phyloP scores from a whole-genome alignment of 768 basidiomycete genomes.

The Amanita phalloides region DNA sequence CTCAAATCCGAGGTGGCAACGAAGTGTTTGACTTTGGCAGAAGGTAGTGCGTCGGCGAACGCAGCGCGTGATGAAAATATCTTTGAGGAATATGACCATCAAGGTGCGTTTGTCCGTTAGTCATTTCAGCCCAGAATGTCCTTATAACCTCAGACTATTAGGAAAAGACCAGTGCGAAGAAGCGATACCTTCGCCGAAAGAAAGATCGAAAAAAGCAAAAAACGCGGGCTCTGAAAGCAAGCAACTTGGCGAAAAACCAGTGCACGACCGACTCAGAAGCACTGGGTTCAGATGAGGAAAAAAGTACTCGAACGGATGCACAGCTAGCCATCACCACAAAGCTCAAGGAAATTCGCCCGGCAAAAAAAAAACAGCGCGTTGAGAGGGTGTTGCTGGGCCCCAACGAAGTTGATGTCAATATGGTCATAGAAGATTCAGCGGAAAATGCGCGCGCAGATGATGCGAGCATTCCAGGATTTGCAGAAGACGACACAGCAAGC shows the following conservation, averaged over 20 bases:
- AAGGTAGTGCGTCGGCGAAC: neutral
- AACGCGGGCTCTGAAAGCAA: conserved; percentile 32
- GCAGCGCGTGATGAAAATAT: neutral
- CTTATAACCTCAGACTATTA: conserved; percentile 12
- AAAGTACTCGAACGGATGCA: neutral
- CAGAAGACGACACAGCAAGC: conserved; percentile 13
- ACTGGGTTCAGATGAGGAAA: conserved; percentile 7
- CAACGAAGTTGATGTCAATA: neutral
- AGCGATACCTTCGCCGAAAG: conserved; percentile 66
- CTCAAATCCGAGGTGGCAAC: neutral
- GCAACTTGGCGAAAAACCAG: conserved; percentile 21
- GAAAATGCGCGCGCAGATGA: neutral
- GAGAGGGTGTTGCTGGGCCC: neutral
- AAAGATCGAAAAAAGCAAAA: conserved; percentile 46
- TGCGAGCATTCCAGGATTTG: conserved; percentile 6
- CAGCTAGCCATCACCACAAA: neutral
- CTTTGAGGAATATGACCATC: neutral
- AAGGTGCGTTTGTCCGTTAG: neutral
- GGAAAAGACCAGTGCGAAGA: conserved; percentile 62
- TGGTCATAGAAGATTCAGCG: neutral
- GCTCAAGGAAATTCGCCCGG: neutral
- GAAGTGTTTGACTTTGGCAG: neutral
- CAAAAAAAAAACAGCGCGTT: neutral
- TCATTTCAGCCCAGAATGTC: neutral
- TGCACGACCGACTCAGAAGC: conserved; percentile 9